Percentiles rank a stretch among this genome's conserved stretches.
phyloP scores from a whole-genome alignment of 2,329 filamentous ascomycete genomes.

The Hymenoscyphus fraxineus region DNA sequence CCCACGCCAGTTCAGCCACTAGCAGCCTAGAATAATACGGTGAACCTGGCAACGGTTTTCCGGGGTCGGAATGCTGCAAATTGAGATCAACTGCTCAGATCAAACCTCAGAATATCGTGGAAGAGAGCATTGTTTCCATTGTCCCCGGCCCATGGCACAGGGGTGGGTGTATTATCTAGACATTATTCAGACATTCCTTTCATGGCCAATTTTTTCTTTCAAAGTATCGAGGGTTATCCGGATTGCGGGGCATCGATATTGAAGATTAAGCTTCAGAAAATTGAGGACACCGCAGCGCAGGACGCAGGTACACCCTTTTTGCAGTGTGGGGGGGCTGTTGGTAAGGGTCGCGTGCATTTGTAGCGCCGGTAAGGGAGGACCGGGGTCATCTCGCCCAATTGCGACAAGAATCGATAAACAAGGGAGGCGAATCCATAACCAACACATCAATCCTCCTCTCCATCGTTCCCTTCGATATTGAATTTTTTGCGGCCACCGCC shows the following conservation, averaged over 20 bases:
- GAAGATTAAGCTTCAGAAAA: slow-evolving; percentile 7
- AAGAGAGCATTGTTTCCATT: slow-evolving; percentile 9
- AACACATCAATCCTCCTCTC: slow-evolving; percentile 46
- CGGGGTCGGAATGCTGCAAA: slow-evolving; percentile 8
- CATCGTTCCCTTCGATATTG: slow-evolving; percentile 70
- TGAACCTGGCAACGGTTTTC: slow-evolving; percentile 10
- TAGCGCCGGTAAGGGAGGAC: slow-evolving; percentile 16
- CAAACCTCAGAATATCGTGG: slow-evolving; percentile 4
- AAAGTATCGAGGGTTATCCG: slow-evolving; percentile 10
- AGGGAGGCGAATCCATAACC: slow-evolving; percentile 18
- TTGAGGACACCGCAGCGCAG: not conserved
- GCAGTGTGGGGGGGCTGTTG: not conserved
- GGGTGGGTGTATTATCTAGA: slow-evolving; percentile 10
- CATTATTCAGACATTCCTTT: slow-evolving; percentile 11
- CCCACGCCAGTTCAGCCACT: slow-evolving; percentile 5
- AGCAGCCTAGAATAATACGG: slow-evolving; percentile 9
- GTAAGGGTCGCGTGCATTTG: slow-evolving; percentile 3
- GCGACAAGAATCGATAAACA: slow-evolving; percentile 12
- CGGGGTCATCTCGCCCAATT: slow-evolving; percentile 6
- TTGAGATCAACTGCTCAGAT: slow-evolving; percentile 6
- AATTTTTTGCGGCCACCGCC: slow-evolving; percentile 83
- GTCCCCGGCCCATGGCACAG: slow-evolving; percentile 1
- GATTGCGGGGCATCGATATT: slow-evolving; percentile 12
- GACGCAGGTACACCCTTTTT: slow-evolving; percentile 9
- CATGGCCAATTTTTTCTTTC: not conserved